Base-by-base conservation (phyloP, 345 rosid genomes). In the Populus simonii region DNA sequence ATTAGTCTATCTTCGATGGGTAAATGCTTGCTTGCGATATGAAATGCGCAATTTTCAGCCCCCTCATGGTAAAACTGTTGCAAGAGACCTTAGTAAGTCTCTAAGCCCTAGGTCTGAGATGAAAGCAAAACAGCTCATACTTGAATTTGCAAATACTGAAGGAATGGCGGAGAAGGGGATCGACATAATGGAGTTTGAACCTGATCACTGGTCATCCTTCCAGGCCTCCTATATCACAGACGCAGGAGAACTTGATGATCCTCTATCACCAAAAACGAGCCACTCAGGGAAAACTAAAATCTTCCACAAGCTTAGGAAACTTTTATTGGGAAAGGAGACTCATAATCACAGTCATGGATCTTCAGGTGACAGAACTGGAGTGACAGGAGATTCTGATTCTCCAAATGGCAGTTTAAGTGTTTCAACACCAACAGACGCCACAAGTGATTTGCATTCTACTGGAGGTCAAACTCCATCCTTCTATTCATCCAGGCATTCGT, bases 1-100 rank as follows among this genome's bases (percentile, higher is more conserved):
- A 82, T 78, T 92, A 8, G 98, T 93, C 66, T 96, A 96, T 80
- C 93, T 96, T 9, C 87, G 89, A 49, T 96, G 99, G 99, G 75
- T 96, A 62, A 96, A 96, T 23, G 98, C 99, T 74, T 96, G 99
- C 78, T 83, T 96, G 75, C 82, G 99, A 43, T 86, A 89, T 31
- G 98, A 96, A 87, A 83, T 96, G 76, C 86, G 97, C 49, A 88
- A 92, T 70, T 91, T 88, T 82, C 86, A 91, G 74, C 90, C 91
- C 10, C 86, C 85, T 0, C 8, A 85, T 0, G 97, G 93, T 71
- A 96, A 89, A 85, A 91, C 93, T 11, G 89, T 78, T 23, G 97
- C 99, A 45, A 88, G 97, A 74, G 99, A 96, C 87, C 89, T 93
- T 27, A 89, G 97, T 80, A 90, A 83, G 76, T 87, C 92, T 16